These are phyloP conservation scores for Bocquillonia castaneifolia DNA, from an alignment of 441 rosid species.

Conservation along the genomic window DNA sequence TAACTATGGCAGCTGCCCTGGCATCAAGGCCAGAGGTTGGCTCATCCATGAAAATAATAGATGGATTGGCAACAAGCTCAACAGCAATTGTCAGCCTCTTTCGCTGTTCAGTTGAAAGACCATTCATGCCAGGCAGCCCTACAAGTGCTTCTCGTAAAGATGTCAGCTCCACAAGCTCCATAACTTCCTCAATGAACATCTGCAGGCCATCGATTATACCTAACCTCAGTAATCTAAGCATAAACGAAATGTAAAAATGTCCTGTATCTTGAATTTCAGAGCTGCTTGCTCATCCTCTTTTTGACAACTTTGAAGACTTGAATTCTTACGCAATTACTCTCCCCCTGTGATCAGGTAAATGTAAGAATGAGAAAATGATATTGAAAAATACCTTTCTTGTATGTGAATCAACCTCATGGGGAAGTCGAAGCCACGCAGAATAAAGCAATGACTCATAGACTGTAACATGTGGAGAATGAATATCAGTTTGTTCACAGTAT, in stretches of 20 bases:
- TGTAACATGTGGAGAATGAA: conserved; percentile 69
- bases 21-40: conserved; percentile 80
- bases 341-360: background rate
- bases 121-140: conserved; percentile 59
- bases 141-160: conserved; percentile 53
- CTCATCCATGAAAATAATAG: conserved; percentile 59
- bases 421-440: conserved; percentile 70
- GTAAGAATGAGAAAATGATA: background rate
- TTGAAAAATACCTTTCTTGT: conserved; percentile 39
- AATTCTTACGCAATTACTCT: background rate
- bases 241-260: background rate
- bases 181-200: conserved; percentile 66
- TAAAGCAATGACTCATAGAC: conserved; percentile 57
- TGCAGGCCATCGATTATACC: conserved; percentile 25
- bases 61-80: conserved; percentile 68
- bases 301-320: background rate
- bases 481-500: conserved; percentile 68
- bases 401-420: conserved; percentile 42
- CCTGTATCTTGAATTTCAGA: background rate
- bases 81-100: conserved; percentile 70
- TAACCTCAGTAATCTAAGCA: background rate
- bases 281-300: background rate
- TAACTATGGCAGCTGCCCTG: conserved; percentile 66
- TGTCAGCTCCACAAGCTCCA: conserved; percentile 65
- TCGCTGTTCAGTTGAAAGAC: conserved; percentile 65